Percentiles rank a stretch among this genome's conserved stretches.
These are phyloP conservation scores for Exophiala sideris DNA, from an alignment of 2,329 filamentous ascomycete genomes.

Conservation along the genomic window DNA sequence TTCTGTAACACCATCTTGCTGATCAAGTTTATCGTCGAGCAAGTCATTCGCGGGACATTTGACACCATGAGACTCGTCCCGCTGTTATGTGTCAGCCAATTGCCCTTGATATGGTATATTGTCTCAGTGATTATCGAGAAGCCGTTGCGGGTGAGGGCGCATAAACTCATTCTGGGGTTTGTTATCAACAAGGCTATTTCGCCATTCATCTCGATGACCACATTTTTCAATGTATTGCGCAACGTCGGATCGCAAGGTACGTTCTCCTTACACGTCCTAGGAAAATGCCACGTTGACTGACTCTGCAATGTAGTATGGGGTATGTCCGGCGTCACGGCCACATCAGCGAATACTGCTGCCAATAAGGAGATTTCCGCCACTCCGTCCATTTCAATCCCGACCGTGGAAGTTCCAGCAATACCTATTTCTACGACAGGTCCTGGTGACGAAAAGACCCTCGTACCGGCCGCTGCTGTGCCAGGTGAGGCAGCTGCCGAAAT, in stretches of 20 bases:
- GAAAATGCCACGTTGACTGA: no score
- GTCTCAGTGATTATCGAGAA: slow-evolving; percentile 3
- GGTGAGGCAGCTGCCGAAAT: neutral
- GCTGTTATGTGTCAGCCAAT: slow-evolving; percentile 9
- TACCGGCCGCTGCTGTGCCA: neutral
- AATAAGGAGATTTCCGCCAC: neutral
- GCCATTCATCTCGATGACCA: slow-evolving; percentile 8
- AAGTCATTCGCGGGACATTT: slow-evolving; percentile 1
- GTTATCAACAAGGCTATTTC: slow-evolving; percentile 16
- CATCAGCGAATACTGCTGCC: neutral
- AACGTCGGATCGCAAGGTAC: slow-evolving; percentile 15
- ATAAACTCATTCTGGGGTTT: slow-evolving; percentile 14
- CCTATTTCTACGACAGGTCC: neutral
- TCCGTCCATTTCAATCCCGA: neutral
- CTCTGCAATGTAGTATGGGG: slow-evolving; percentile 12
- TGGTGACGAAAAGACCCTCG: neutral
- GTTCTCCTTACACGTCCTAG: no score
- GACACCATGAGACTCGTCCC: slow-evolving; percentile 4
- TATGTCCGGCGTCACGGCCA: slow-evolving; percentile 10
- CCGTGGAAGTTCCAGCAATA: neutral
- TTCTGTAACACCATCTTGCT: slow-evolving; percentile 14
- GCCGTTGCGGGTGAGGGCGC: slow-evolving; percentile 4
- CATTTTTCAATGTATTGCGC: slow-evolving; percentile 6
- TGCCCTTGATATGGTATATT: slow-evolving; percentile 12
- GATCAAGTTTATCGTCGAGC: neutral